Evolutionary conservation across 768 basidiomycete species (phyloP), one percentile per base, ranked within the genome.

Genomic region (Podaxis mareebaensis): DNA sequence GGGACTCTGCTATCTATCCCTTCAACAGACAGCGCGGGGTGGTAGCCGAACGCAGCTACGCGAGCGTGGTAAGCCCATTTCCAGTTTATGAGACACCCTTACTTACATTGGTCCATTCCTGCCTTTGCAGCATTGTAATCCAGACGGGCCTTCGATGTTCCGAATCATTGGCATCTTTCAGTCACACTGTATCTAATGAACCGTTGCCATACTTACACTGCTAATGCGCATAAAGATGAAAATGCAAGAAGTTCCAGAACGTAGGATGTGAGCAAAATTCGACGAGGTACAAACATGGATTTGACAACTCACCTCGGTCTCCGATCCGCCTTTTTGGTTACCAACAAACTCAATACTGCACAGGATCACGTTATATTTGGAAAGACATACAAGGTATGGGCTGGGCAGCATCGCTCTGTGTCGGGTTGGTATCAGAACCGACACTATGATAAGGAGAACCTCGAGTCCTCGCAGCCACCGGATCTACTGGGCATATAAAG

Each of bases 101-200:
- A 56, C 55, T 51, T 36, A 55, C 36, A 61, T 53, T 6, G 60
- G 53, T 52, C 57, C 52, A 42, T 51, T 26, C 49, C 40, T 51
- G n/a, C 38, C 58, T 36, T 64, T 64, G 39, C 52, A 52, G 22
- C 63, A 57, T 40, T 42, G 51, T 1, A 40, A 44, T 28, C 60
- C 51, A 15, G 12, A 4, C 26, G 39, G 52, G 15, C 52, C 52
- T 61, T 44, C 12, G 8, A 20, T 38, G 22, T 12, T 17, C 33
- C 33, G 8, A 33, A 11, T 53, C 26, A 54, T 36, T 20, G 15
- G 52, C 52, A 42, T 60, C 17, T 26, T 3, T 51, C 15, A 7
- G 17, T 30, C 7, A 13, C n/a, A 12, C 10, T 24, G 5, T 13
- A 26, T 39, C 22, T 11, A 44, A 42, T 40, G 20, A 8, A 52